These are phyloP conservation scores for Plasmodium blacklocki DNA, from an alignment of 169 alveolate genomes.

Conservation along the genomic window DNA sequence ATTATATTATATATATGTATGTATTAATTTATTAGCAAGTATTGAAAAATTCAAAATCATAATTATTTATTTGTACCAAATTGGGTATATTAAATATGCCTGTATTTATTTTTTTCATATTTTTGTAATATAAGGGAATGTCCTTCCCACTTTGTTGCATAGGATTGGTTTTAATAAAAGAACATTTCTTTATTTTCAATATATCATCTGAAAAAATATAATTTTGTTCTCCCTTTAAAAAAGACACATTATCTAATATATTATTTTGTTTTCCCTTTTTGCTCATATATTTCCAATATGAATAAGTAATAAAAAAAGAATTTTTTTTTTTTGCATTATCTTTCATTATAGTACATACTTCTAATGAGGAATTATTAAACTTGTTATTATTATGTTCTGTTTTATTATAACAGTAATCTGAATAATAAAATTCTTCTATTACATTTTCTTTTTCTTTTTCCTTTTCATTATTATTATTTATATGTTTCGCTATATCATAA, in stretches of 20 bases:
- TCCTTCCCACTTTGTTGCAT: too few species aligned
- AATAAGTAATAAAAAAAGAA: constrained; percentile 29
- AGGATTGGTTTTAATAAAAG: too few species aligned
- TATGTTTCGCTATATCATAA: constrained; percentile 11
- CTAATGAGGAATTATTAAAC: constrained; percentile 9
- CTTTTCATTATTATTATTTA: background rate
- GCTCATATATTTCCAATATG: constrained; percentile 34
- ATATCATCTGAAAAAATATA: too few species aligned
- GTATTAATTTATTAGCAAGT: too few species aligned
- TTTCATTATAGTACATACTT: constrained; percentile 14
- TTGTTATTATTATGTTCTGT: background rate
- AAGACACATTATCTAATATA: background rate
- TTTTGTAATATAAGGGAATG: too few species aligned
- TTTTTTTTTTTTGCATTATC: constrained; percentile 14
- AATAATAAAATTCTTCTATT: constrained; percentile 19
- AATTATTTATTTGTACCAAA: too few species aligned
- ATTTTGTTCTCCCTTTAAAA: background rate
- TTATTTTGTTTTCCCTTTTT: background rate
- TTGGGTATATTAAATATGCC: too few species aligned
- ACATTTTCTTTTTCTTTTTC: background rate
- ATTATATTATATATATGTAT: too few species aligned
- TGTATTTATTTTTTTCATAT: too few species aligned
- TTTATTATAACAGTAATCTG: constrained; percentile 3
- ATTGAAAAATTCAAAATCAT: too few species aligned
- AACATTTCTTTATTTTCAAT: too few species aligned